Conservation (phyloP, 129 eudicot species). For the Tagetes patula region DNA sequence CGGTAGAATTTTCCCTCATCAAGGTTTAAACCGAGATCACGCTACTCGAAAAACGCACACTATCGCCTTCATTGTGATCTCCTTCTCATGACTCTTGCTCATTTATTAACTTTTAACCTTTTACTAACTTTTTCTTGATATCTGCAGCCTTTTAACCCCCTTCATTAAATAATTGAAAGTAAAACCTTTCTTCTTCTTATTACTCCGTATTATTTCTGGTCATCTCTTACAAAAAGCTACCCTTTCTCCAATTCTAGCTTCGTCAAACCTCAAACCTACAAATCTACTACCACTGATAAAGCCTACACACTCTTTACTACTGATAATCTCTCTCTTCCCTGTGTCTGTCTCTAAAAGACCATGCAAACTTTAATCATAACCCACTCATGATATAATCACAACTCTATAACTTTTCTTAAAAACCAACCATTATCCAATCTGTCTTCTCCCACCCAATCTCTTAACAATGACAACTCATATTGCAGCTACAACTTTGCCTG, state of each 20-base stretch:
- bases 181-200: conserved; percentile 21
- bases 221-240: conserved; percentile 28
- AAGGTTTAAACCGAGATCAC: no score
- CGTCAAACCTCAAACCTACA: conserved; percentile 44
- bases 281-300: conserved; percentile 23
- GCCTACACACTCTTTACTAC: conserved; percentile 32
- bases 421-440: conserved; percentile 1
- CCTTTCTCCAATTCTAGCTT: conserved; percentile 23
- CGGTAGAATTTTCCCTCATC: no score
- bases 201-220: conserved; percentile 18
- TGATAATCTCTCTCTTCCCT: conserved; percentile 12
- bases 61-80: conserved; percentile 34
- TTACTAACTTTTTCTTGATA: conserved; percentile 38
- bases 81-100: conserved; percentile 20
- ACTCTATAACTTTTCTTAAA: not conserved
- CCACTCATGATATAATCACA: conserved; percentile 70
- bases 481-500: conserved; percentile 47
- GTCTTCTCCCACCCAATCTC: not conserved
- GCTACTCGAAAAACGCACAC: no score
- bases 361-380: conserved; percentile 63
- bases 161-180: conserved; percentile 12
- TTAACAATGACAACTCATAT: conserved; percentile 20
- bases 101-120: conserved; percentile 18
- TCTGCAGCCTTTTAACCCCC: conserved; percentile 30
- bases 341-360: conserved; percentile 19